Base-by-base conservation (phyloP, 495 filamentous ascomycete genomes). In the Penicillium goetzii region DNA sequence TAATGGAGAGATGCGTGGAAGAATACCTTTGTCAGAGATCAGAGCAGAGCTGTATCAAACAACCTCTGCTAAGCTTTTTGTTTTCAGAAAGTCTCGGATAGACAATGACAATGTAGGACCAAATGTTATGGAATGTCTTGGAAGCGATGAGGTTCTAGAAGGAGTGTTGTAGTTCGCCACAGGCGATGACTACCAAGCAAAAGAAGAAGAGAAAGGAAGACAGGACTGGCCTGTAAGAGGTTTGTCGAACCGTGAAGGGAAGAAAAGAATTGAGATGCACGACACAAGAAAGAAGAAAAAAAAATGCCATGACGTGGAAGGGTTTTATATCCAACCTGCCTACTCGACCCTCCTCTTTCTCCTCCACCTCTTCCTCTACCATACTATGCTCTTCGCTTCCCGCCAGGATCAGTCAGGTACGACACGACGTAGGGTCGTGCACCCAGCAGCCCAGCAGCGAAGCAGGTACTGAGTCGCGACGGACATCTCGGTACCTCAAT, bases 101-200 rank as follows among this genome's bases (percentile, higher is more conserved):
- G 21, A 36, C 52, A 34, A 36, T 38, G 52, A 55, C 17, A 55
- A 55, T 55, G 52, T 23, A 34, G 38, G 54, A 50, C 21, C 43
- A 56, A 52, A 45, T n/a, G 36, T 47, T 30, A 61, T 40, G 30
- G 51, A 41, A 36, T 47, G 45, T 43, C 49, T 47, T 58, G 54
- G 45, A 63, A 63, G 21, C 15, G 56, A 55, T 40, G 51, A 61
- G 34, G 50, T 36, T 55, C 25, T 43, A 15, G 34, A 74, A 75
- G 67, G 74, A 77, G 66, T 73, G 74, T 66, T 60, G 68, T 64
- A 68, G 67, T 69, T 64, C 70, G 74, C 72, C 72, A 71, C 74
- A 78, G 75, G 72, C 74, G 71, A 72, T 23, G 61, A 69, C 59
- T 61, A 66, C 64, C 61, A 66, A 70, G 67, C 38, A 63, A 33